Evolutionary conservation across 2,329 filamentous ascomycete species (phyloP), one percentile per base, ranked within the genome.

Genomic region (Alternaria conjuncta): DNA sequence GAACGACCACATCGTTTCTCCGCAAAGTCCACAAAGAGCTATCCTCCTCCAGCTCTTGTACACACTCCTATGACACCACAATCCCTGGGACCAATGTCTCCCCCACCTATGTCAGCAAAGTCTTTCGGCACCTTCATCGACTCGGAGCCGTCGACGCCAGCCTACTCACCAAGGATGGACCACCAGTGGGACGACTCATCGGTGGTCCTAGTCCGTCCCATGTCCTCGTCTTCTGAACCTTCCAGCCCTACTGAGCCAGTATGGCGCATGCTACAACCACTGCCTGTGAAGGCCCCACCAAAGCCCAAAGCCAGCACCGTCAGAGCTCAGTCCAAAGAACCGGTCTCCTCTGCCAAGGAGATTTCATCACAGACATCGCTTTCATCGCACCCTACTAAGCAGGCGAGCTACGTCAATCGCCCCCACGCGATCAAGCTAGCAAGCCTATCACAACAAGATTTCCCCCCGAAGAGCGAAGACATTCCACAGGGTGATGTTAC

Each of bases 121-220:
- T 78, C 75, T 7, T 77, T 79, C 44, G 73, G 74, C 43, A 80
- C 78, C 1, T 74, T 79, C 53, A 79, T 78, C 63, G 78, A 79
- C 56, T 79, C 77, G 2, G 76, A 74, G 25, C 76, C 78, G n/a
- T 78, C 76, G 8, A 78, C 77, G n/a, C 77, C 77, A 47, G 75
- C 76, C 9, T 77, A 73, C 51, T 79, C 76, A 30, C 77, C 77
- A 41, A 68, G 76, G 10, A 65, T 69, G 58, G 64, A 66, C 41
- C 67, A 70, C 15, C 68, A 69, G 18, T 78, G 74, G 75, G 70
- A 75, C 20, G 61, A 63, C 30, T 78, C 75, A 3, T 72, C 73
- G 3, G 55, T 77, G 6, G 66, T 75, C 3, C 58, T 78, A 20
- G 65, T 79, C 8, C 71, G 74, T 21, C 75, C 74, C 11, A 70